Conservation (phyloP, 345 rosid genomes). For the Gossypium stocksii region DNA sequence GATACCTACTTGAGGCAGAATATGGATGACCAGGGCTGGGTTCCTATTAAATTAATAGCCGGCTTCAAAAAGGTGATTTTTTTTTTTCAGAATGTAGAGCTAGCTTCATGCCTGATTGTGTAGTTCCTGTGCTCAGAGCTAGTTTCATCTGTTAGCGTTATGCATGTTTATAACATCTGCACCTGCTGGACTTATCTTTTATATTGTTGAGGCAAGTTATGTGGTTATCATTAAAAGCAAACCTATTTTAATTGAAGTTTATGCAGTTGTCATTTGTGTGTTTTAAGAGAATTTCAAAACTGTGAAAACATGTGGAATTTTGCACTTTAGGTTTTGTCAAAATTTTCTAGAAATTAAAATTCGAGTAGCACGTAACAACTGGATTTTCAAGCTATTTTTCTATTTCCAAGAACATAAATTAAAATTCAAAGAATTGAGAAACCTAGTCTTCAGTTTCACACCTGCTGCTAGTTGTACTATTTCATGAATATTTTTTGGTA, state of each 20-base stretch:
- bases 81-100: neutral
- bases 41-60: conserved; percentile 58
- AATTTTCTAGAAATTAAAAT: neutral
- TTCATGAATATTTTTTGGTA: neutral
- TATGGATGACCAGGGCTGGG: conserved; percentile 95
- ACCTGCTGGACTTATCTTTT: neutral
- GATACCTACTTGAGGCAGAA: conserved; percentile 69
- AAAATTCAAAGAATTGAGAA: neutral
- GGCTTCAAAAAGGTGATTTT: conserved; percentile 72
- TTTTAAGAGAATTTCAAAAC: neutral
- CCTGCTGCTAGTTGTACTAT: neutral
- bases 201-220: neutral
- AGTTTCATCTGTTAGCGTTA: neutral
- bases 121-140: neutral
- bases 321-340: too few species aligned
- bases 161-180: neutral
- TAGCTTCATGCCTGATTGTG: neutral
- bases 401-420: neutral
- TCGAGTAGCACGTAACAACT: neutral
- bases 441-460: neutral
- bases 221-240: neutral
- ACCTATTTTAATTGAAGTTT: neutral
- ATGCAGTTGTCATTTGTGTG: neutral
- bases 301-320: neutral
- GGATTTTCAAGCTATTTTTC: neutral